Conservation (phyloP, 371 early-diverging fungal genomes). For the Neoconidiobolus thromboides region DNA sequence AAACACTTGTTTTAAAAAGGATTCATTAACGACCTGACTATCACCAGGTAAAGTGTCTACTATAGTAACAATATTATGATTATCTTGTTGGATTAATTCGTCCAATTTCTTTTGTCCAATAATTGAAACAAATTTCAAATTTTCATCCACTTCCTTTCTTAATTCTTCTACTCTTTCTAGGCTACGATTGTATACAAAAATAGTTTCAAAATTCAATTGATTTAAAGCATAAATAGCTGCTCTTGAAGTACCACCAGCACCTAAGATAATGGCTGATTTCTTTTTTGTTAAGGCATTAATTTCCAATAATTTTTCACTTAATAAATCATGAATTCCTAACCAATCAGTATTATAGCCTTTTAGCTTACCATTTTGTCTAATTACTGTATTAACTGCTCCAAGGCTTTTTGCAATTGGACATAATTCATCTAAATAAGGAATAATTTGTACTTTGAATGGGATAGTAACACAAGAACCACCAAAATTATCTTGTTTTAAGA, state of each 20-base stretch:
- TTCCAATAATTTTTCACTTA: background rate
- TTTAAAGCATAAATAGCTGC: constrained; percentile 80
- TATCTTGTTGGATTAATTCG: background rate
- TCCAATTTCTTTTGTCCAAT: background rate
- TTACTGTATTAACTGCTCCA: constrained; percentile 87
- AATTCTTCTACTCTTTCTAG: constrained; percentile 46
- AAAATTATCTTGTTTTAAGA: constrained; percentile 41
- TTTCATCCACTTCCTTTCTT: constrained; percentile 32
- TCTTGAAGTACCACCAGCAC: constrained; percentile 92
- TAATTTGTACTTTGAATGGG: constrained; percentile 74
- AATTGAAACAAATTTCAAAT: background rate
- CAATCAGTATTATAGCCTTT: constrained; percentile 91
- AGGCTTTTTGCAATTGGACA: constrained; percentile 60
- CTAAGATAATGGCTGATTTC: constrained; percentile 51
- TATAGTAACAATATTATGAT: background rate
- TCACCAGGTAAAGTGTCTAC: background rate
- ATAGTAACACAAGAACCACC: constrained; percentile 93
- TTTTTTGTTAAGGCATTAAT: background rate
- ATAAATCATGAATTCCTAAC: constrained; percentile 44
- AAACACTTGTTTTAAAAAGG: background rate
- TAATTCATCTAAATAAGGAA: constrained; percentile 44
- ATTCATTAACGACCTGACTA: background rate
- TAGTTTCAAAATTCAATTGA: constrained; percentile 39
- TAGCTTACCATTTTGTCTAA: constrained; percentile 24
- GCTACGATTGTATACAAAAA: constrained; percentile 80